A percentile compares a stretch with the other conserved stretches of the same genome.
Evolutionary conservation across 164 flowering plant species (phyloP).

Genomic region (Magnolia changhungtana): DNA sequence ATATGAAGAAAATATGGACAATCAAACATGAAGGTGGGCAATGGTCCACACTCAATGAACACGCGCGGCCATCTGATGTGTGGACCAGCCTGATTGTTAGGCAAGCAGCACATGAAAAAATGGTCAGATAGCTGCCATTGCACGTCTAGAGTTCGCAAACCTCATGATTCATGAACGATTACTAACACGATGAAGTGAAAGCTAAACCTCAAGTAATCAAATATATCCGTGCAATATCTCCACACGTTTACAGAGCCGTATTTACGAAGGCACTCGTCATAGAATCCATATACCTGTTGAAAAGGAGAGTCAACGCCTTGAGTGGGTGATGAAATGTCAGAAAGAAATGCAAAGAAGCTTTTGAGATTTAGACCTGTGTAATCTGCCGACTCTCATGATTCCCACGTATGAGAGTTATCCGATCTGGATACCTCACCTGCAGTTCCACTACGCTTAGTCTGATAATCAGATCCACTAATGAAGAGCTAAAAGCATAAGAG

Average conservation of each 20-base stretch:
- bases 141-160: neutral
- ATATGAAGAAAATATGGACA: neutral
- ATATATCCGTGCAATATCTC: slow-evolving; percentile 99
- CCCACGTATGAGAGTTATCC: slow-evolving; percentile 96
- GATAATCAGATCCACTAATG: neutral
- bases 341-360: neutral
- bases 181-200: neutral
- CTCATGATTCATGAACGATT: neutral
- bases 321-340: neutral
- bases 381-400: slow-evolving; percentile 99
- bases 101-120: neutral
- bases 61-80: neutral
- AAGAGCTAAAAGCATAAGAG: slow-evolving; percentile 4
- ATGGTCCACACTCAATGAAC: neutral
- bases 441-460: neutral
- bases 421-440: slow-evolving; percentile 98
- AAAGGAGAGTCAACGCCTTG: slow-evolving; percentile 7
- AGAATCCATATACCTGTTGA: slow-evolving; percentile 95
- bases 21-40: neutral
- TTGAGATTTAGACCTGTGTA: slow-evolving; percentile 67
- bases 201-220: slow-evolving; percentile 90
- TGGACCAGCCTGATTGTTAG: neutral
- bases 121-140: neutral
- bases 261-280: slow-evolving; percentile 94
- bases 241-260: slow-evolving; percentile 99